phyloP scores from a whole-genome alignment of 345 rosid genomes.

The Ailanthus altissimus region DNA sequence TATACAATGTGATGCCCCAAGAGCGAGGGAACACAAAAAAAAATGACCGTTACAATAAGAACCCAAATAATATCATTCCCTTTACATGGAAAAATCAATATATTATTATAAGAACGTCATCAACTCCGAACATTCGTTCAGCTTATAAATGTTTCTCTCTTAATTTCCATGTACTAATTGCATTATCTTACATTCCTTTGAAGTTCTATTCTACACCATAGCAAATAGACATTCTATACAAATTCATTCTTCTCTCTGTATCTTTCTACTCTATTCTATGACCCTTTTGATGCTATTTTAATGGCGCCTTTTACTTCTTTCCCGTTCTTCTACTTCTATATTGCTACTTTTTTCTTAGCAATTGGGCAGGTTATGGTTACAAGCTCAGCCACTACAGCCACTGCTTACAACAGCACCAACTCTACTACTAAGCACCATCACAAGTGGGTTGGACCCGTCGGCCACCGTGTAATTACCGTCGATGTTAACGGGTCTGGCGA shows the following conservation, averaged over 20 bases:
- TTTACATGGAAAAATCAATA: neutral
- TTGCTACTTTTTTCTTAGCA: conserved; percentile 31
- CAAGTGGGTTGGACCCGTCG: conserved; percentile 78
- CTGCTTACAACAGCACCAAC: conserved; percentile 27
- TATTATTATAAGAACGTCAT: neutral
- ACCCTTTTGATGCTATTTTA: conserved; percentile 20
- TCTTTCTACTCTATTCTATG: conserved; percentile 16
- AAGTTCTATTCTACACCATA: neutral
- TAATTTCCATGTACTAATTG: neutral
- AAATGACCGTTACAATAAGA: conserved; percentile 46
- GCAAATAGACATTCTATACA: conserved; percentile 11
- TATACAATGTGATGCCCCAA: conserved; percentile 8
- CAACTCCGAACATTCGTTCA: neutral
- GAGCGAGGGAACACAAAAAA: conserved; percentile 22
- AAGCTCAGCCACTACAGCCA: conserved; percentile 17
- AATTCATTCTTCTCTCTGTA: neutral
- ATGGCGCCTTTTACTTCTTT: conserved; percentile 40
- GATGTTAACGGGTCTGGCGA: conserved; percentile 55
- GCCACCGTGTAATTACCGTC: conserved; percentile 72
- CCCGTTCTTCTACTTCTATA: conserved; percentile 25
- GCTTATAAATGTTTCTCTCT: conserved; percentile 1
- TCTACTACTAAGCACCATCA: conserved; percentile 45
- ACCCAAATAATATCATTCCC: conserved; percentile 2
- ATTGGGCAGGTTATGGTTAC: conserved; percentile 35
- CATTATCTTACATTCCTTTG: neutral